Evolutionary conservation across 805 yeast species (phyloP).

Genomic region (Gaillardinia entomophila): DNA sequence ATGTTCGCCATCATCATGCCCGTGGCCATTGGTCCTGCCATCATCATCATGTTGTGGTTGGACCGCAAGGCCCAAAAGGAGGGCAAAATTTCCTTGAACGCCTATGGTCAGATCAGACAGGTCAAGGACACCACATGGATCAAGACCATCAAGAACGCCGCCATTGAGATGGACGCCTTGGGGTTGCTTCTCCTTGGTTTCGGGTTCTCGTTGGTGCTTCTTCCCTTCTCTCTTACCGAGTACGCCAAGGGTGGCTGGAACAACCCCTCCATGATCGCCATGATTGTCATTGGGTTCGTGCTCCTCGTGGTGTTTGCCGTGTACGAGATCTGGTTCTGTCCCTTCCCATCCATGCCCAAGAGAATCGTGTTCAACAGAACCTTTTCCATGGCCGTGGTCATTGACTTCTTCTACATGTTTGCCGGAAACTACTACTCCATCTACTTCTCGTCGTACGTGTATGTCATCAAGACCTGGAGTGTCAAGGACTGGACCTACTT

Average conservation of each 20-base stretch:
- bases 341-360: conserved; percentile 32
- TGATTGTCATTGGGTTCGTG: conserved; percentile 36
- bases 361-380: conserved; percentile 31
- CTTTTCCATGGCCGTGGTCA: conserved; percentile 24
- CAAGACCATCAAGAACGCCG: conserved; percentile 8
- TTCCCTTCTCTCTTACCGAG: conserved; percentile 32
- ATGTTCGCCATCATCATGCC: conserved; percentile 44
- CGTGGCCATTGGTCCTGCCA: conserved; percentile 28
- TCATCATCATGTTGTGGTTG: conserved; percentile 22
- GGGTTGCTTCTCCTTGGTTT: conserved; percentile 34
- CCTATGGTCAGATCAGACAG: not conserved
- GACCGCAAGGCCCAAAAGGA: conserved; percentile 23
- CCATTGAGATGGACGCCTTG: conserved; percentile 31
- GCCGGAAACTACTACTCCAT: conserved; percentile 21
- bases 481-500: conserved; percentile 31
- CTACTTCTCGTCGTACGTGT: conserved; percentile 30
- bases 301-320: conserved; percentile 25
- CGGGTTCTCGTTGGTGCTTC: conserved; percentile 31
- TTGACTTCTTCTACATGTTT: conserved; percentile 25
- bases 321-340: conserved; percentile 30
- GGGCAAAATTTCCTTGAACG: conserved; percentile 4
- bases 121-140: conserved; percentile 3
- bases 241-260: conserved; percentile 27
- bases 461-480: conserved; percentile 23
- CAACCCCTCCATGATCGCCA: conserved; percentile 38